These are phyloP conservation scores for Dactylella cylindrospora DNA, from an alignment of 2,329 filamentous ascomycete genomes.

Conservation along the genomic window DNA sequence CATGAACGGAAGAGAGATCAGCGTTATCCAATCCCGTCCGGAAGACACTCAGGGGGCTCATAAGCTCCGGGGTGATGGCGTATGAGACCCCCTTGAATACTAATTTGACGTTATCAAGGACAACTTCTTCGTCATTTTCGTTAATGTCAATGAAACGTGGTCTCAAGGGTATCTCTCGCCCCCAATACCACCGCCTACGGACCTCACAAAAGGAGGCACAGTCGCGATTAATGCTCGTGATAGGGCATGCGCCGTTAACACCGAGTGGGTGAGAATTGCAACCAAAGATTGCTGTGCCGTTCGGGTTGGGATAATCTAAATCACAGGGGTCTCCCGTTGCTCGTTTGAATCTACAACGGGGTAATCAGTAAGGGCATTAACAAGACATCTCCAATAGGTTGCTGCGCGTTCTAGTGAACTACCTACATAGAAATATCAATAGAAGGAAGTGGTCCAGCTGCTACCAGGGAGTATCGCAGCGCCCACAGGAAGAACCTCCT, in stretches of 20 bases:
- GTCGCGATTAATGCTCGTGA: background rate
- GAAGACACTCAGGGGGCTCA: conserved; percentile 1
- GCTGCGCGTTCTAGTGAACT: too few species aligned
- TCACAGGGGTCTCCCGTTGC: too few species aligned
- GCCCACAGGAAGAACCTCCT: too few species aligned
- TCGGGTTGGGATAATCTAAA: too few species aligned
- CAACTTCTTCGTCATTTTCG: background rate
- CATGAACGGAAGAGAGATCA: too few species aligned
- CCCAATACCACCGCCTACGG: conserved; percentile 16
- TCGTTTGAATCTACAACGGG: too few species aligned
- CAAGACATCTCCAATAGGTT: too few species aligned
- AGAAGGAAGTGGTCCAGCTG: too few species aligned
- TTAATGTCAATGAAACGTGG: background rate
- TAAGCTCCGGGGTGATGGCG: background rate
- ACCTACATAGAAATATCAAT: too few species aligned
- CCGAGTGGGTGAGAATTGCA: conserved; percentile 3
- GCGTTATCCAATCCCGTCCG: too few species aligned
- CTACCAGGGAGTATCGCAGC: too few species aligned
- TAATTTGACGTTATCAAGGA: background rate
- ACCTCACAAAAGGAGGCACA: conserved; percentile 21
- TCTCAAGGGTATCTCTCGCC: conserved; percentile 9
- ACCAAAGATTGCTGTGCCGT: background rate
- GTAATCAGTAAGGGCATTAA: too few species aligned
- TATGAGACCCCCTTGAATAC: background rate
- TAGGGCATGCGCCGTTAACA: conserved; percentile 1